phyloP scores from a whole-genome alignment of 1,284 basidiomycete species.

The Athelia sp. region DNA sequence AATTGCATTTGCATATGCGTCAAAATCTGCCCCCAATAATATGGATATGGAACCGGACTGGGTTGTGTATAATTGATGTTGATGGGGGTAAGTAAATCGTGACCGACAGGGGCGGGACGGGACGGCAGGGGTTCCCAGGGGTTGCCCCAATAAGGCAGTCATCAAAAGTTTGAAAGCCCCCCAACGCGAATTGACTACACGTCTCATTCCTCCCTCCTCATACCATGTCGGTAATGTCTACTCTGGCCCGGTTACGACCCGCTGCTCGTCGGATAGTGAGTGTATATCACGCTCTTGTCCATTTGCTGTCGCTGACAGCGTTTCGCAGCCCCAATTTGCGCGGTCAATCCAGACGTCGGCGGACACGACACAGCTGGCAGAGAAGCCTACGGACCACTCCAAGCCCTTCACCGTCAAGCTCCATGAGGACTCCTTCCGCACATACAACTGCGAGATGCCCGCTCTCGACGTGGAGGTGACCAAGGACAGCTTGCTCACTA shows the following conservation, averaged over 20 bases:
- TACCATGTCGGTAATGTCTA: not conserved
- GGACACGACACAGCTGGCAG: constrained; percentile 60
- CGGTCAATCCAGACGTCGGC: constrained; percentile 65
- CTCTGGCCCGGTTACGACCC: not conserved
- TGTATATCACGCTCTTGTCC: not conserved
- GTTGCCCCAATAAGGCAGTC: no score
- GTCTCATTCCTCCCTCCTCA: not conserved
- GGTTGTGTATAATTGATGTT: no score
- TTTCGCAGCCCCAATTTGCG: constrained; percentile 30
- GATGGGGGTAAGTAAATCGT: no score
- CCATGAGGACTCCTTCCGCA: constrained; percentile 88
- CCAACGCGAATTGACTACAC: no score
- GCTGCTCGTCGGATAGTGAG: not conserved
- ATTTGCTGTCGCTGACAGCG: not conserved
- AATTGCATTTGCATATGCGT: no score
- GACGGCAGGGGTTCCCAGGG: no score
- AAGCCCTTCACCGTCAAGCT: constrained; percentile 80
- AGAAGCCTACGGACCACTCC: constrained; percentile 44
- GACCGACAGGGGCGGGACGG: not conserved
- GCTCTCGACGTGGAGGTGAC: constrained; percentile 78
- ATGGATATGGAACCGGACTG: no score
- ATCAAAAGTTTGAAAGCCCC: no score
- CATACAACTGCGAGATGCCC: constrained; percentile 79
- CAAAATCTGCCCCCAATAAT: no score
- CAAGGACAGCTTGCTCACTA: constrained; percentile 81